Evolutionary conservation across 1,284 basidiomycete species (phyloP), one percentile per base, ranked within the genome.

Genomic region (Cryptococcus sp.): DNA sequence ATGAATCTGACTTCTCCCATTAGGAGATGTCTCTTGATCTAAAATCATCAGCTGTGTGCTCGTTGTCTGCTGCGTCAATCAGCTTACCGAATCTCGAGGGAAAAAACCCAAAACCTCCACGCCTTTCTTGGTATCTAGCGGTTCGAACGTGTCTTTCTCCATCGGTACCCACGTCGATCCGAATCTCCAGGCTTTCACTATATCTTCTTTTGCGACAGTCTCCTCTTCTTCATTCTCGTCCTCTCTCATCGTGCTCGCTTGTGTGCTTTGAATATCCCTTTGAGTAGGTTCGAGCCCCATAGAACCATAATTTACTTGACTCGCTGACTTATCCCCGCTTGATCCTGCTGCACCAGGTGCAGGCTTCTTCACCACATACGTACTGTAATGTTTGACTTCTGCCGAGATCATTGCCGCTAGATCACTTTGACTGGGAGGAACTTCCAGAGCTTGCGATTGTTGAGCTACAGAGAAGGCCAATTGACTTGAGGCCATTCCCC

Each of bases 61-160:
- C 38, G n/a, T 10, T 14, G 13, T 32, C 31, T 52, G 10, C 14
- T 23, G 23, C 2, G 14, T 11, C 33, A 3, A 42, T 36, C 5
- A 59, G 68, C 84, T 57, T 63, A 88, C 89, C 59, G 86, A 83
- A 53, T 81, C 80, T 30, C 72, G 72, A 1, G 80, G 81, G 73
- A 94, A 87, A 78, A 97, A 95, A 0, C 87, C 88, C 60, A 89
- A 84, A 45, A 98, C 84, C 57, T 96, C 90, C 41, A 97, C 86
- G 0, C 92, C 91, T 66, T 86, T 87, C 66, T 79, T 82, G 1
- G 90, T 89, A 4, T 80, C 78, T 34, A 92, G 77, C 53, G 80
- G 82, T 43, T 83, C 82, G 63, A 92, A 94, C 50, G 86, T 88
- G 45, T 80, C 80, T 42, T 90, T 88, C 3, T 89, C 86, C 72